Evolutionary conservation across 805 yeast genomes (phyloP), one percentile per base, ranked within the genome.

Genomic region (Kregervanrija delftensis): DNA sequence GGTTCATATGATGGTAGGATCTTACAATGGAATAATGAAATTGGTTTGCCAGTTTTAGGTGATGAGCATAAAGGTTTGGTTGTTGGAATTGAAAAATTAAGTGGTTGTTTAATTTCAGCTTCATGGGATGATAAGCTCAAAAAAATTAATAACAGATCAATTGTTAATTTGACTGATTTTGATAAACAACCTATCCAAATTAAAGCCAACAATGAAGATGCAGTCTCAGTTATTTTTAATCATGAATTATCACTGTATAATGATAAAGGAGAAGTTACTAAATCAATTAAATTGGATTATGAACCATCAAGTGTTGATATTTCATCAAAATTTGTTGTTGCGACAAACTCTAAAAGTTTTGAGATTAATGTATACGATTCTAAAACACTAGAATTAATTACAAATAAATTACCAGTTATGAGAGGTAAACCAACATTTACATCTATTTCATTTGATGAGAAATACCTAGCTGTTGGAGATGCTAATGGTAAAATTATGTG

Each of bases 51-150:
- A 10, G 53, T 72, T 10, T 54, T 57, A 11, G 73, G 73, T 11
- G 59, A 63, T 2, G 46, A 39, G 10, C 97, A 90, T 62, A 58
- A 74, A 1, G 88, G 89, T 52, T 74, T 83, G 49, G 74, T 91
- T 38, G 79, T 77, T 32, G 80, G 81, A 2, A 73, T 76, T 13
- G 49, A 62, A 13, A 43, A 53, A 22, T 13, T 35, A 11, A 56
- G 53, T 17, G 52, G 50, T 11, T 61, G 59, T 1, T 56, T 61
- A 1, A 43, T 65, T 6, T 55, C 59, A 12, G 69, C 79, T 15
- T 95, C 90, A 3, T 93, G 98, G 98, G 99, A 91, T 64, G 96
- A 87, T 58, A 77, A 77, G 11, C 55, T 89, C 39, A 77, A 74
- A 56, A 54, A 63, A 11, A 49, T 71, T 28, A 57, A 54, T 28